These are phyloP conservation scores for Daldinia decipiens DNA, from an alignment of 495 filamentous ascomycete genomes.

Conservation along the genomic window DNA sequence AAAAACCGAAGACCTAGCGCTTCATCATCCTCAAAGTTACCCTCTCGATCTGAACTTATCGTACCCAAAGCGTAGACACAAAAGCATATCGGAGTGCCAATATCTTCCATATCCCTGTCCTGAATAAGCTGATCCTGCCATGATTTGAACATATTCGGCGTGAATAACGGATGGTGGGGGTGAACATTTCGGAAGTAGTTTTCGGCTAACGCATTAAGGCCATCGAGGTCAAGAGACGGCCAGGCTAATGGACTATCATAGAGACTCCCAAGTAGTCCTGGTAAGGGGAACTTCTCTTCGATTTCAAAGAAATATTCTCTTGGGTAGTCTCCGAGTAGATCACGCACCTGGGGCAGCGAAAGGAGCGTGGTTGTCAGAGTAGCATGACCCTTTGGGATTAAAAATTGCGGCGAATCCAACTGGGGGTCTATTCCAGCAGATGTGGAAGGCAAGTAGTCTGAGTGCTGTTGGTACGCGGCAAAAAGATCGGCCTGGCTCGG, in stretches of 20 bases:
- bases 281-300: slow-evolving; percentile 46
- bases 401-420: slow-evolving; percentile 46
- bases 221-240: slow-evolving; percentile 44
- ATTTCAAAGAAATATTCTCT: slow-evolving; percentile 49
- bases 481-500: slow-evolving; percentile 46
- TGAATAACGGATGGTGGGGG: slow-evolving; percentile 50
- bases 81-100: slow-evolving; percentile 49
- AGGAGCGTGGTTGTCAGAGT: slow-evolving; percentile 46
- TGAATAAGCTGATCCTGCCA: slow-evolving; percentile 46
- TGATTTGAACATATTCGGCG: slow-evolving; percentile 42
- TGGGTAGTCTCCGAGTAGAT: slow-evolving; percentile 47
- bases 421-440: slow-evolving; percentile 41
- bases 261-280: slow-evolving; percentile 41
- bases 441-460: slow-evolving; percentile 41
- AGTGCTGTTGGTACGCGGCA: slow-evolving; percentile 39
- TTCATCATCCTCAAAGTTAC: slow-evolving; percentile 41
- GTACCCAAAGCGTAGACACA: slow-evolving; percentile 52
- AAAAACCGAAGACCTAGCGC: slow-evolving; percentile 49
- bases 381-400: slow-evolving; percentile 48
- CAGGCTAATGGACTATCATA: slow-evolving; percentile 41
- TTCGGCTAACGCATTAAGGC: slow-evolving; percentile 40
- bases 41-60: slow-evolving; percentile 28
- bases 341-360: slow-evolving; percentile 44
- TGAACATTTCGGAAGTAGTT: slow-evolving; percentile 51
- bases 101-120: slow-evolving; percentile 40